These are phyloP conservation scores for Heterobasidion irregulare DNA, from an alignment of 1,284 basidiomycete genomes.

Conservation along the genomic window DNA sequence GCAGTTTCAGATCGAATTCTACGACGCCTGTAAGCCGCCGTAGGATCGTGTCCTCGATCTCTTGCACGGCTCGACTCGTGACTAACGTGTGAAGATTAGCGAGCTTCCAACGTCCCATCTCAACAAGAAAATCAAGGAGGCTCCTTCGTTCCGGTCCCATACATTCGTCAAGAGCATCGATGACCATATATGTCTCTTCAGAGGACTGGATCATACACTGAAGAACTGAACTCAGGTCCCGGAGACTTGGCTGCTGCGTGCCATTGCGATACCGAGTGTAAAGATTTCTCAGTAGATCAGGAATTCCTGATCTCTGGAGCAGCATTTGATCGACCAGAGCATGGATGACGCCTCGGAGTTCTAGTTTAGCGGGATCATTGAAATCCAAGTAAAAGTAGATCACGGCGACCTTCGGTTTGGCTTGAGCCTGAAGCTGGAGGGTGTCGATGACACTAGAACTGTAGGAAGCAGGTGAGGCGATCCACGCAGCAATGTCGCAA, in stretches of 20 bases:
- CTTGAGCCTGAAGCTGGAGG: background rate
- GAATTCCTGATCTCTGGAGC: background rate
- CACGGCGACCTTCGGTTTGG: background rate
- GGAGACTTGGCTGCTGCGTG: background rate
- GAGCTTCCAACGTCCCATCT: background rate
- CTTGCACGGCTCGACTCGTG: background rate
- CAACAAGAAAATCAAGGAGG: background rate
- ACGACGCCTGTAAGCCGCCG: too few relatives aligned
- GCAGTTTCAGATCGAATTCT: background rate
- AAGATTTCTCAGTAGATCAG: background rate
- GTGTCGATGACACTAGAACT: slow-evolving; percentile 3
- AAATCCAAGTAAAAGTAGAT: slow-evolving; percentile 4
- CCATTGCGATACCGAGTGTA: background rate
- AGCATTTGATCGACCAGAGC: slow-evolving; percentile 1
- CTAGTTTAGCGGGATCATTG: background rate
- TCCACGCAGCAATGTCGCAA: too few relatives aligned
- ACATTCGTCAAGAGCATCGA: slow-evolving; percentile 5
- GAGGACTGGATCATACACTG: background rate
- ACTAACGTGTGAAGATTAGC: background rate
- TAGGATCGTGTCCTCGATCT: background rate
- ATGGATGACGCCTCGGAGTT: background rate
- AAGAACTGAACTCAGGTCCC: background rate
- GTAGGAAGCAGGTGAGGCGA: background rate
- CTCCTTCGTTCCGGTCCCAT: background rate
- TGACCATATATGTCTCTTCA: background rate